A percentile compares a stretch with the other conserved stretches of the same genome.
These are phyloP conservation scores for Clarireedia hainanense DNA, from an alignment of 2,329 filamentous ascomycete species.

Conservation along the genomic window DNA sequence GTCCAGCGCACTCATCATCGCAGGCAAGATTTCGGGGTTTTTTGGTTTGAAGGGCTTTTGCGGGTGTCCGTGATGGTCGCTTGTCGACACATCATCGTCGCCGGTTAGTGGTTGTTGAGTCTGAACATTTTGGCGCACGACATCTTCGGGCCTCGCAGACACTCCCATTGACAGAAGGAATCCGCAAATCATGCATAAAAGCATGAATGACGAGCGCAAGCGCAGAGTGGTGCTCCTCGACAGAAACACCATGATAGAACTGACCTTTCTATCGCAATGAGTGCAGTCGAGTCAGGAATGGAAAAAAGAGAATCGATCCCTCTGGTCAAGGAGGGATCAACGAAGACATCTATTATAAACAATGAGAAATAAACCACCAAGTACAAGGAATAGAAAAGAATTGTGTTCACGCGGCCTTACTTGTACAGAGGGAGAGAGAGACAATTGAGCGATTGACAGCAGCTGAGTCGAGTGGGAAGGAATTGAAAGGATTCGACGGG, in stretches of 20 bases:
- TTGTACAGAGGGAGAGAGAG: neutral
- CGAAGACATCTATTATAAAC: neutral
- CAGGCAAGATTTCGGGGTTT: constrained; percentile 15
- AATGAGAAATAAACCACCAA: neutral
- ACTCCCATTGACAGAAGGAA: neutral
- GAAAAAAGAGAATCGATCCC: neutral
- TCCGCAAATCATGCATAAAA: neutral
- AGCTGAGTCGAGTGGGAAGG: neutral
- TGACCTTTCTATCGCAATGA: neutral
- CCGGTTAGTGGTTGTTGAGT: constrained; percentile 2
- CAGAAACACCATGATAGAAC: neutral
- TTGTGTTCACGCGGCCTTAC: neutral
- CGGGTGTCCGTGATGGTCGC: neutral
- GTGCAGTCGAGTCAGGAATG: neutral
- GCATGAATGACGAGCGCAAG: neutral
- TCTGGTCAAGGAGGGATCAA: neutral
- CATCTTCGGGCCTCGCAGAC: neutral
- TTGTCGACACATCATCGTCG: neutral
- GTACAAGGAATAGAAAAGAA: neutral
- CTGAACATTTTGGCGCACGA: neutral
- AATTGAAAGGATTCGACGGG: neutral
- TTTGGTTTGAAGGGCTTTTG: neutral
- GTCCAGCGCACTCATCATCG: constrained; percentile 51
- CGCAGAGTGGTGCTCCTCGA: neutral
- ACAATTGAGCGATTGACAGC: neutral